Conservation (phyloP, 176 grass and related monocot species). For the Metroxylon sagu region DNA sequence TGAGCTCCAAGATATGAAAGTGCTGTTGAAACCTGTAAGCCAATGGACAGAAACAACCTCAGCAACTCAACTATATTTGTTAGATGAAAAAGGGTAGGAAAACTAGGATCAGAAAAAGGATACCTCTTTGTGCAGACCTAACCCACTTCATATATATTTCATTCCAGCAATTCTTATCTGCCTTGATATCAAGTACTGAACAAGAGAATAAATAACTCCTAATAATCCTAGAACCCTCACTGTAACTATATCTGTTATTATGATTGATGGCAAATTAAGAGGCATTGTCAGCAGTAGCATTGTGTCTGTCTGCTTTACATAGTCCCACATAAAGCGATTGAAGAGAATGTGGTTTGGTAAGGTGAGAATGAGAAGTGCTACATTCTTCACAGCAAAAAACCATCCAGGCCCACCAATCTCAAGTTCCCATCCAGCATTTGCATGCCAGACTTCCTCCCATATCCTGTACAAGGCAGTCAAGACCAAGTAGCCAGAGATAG, state of each 20-base stretch:
- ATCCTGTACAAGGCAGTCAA: constrained; percentile 73
- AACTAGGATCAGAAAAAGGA: not conserved
- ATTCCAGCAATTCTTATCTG: constrained; percentile 90
- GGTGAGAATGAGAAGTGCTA: constrained; percentile 67
- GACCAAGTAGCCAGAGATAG: constrained; percentile 70
- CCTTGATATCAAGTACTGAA: constrained; percentile 80
- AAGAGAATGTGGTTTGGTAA: constrained; percentile 96
- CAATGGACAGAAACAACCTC: too few relatives aligned
- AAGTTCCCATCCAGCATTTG: constrained; percentile 58
- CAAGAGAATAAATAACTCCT: constrained; percentile 87
- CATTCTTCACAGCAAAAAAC: constrained; percentile 85
- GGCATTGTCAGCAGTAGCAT: constrained; percentile 83
- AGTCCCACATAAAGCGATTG: constrained; percentile 99
- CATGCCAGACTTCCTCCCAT: constrained; percentile 79
- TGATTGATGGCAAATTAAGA: constrained; percentile 75
- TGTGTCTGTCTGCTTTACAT: constrained; percentile 79
- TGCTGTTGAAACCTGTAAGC: too few relatives aligned
- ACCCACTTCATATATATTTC: constrained; percentile 64
- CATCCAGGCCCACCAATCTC: constrained; percentile 76
- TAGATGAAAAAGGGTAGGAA: too few relatives aligned
- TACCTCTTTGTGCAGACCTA: not conserved
- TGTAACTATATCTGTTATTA: constrained; percentile 80
- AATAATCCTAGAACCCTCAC: constrained; percentile 85
- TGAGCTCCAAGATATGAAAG: too few relatives aligned
- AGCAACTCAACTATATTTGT: too few relatives aligned